Conservation (phyloP, 148 eudicot species). For the Euryodendron excelsum region DNA sequence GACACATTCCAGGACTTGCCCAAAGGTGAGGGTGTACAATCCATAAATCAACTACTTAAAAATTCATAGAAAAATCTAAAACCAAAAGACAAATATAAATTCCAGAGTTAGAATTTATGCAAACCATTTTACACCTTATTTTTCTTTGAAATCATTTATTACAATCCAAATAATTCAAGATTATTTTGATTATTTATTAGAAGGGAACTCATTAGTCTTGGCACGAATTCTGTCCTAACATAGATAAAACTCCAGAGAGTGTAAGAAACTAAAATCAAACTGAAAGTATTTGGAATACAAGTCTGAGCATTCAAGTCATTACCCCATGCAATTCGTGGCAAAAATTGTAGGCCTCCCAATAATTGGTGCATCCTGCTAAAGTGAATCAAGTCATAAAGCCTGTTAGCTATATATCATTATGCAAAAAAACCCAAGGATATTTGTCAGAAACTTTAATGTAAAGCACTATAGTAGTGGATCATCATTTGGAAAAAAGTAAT, state of each 20-base stretch:
- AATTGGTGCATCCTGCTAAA: slow-evolving; percentile 63
- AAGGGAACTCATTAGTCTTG: not conserved
- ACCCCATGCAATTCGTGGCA: slow-evolving; percentile 41
- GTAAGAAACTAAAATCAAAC: not conserved
- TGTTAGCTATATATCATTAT: not conserved
- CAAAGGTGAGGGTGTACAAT: not conserved
- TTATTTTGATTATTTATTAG: not conserved
- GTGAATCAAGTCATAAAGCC: slow-evolving; percentile 17
- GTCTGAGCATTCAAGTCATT: slow-evolving; percentile 14
- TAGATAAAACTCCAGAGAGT: not conserved
- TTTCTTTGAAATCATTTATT: no score
- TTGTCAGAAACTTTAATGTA: not conserved
- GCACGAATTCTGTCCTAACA: not conserved
- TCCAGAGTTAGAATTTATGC: not conserved
- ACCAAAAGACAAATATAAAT: not conserved
- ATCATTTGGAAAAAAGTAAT: not conserved
- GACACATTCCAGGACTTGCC: not conserved
- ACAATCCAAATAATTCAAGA: not conserved
- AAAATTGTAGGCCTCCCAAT: slow-evolving; percentile 66
- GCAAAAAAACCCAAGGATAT: not conserved
- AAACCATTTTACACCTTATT: not conserved
- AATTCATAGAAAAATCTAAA: not conserved
- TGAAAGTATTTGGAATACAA: not conserved
- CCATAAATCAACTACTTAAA: not conserved
- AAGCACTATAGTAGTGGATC: not conserved